Evolutionary conservation across 2,329 filamentous ascomycete species (phyloP).

Genomic region (Tricladium varicosporioides): DNA sequence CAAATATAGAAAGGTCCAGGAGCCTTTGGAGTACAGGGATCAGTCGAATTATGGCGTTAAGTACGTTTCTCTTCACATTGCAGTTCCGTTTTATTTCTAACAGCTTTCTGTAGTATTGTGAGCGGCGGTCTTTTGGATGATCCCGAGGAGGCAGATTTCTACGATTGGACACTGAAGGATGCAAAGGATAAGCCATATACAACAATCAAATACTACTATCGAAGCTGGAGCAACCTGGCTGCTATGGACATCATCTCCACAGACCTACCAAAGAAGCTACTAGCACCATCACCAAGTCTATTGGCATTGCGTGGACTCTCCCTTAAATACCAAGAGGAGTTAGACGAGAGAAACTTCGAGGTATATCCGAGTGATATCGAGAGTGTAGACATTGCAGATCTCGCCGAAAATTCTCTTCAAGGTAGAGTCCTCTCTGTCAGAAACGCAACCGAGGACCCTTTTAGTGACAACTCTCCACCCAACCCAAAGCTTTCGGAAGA

Average conservation of each 20-base stretch:
- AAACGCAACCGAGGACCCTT: too few species aligned
- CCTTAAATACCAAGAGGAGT: slow-evolving; percentile 7
- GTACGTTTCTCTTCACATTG: slow-evolving; percentile 39
- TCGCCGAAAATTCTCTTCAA: too few species aligned
- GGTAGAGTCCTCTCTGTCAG: too few species aligned
- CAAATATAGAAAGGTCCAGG: slow-evolving; percentile 42
- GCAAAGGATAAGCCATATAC: slow-evolving; percentile 50
- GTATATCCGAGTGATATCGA: neutral
- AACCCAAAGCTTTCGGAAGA: too few species aligned
- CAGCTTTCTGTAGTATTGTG: slow-evolving; percentile 41
- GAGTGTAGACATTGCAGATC: too few species aligned
- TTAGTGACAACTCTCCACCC: too few species aligned
- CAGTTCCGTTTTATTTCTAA: slow-evolving; percentile 1
- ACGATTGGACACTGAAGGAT: slow-evolving; percentile 52
- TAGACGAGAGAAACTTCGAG: slow-evolving; percentile 8
- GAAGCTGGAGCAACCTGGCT: slow-evolving; percentile 48
- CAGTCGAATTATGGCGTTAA: slow-evolving; percentile 52
- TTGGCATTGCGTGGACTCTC: slow-evolving; percentile 18
- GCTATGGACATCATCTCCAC: slow-evolving; percentile 45
- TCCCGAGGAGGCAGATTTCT: slow-evolving; percentile 50
- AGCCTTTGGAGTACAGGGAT: slow-evolving; percentile 43
- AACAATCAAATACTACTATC: slow-evolving; percentile 56
- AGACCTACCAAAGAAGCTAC: slow-evolving; percentile 16
- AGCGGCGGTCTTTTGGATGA: slow-evolving; percentile 52
- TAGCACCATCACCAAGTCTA: slow-evolving; percentile 21